Evolutionary conservation across 305 asterid species (phyloP).

Genomic region (Solanum hybrid): DNA sequence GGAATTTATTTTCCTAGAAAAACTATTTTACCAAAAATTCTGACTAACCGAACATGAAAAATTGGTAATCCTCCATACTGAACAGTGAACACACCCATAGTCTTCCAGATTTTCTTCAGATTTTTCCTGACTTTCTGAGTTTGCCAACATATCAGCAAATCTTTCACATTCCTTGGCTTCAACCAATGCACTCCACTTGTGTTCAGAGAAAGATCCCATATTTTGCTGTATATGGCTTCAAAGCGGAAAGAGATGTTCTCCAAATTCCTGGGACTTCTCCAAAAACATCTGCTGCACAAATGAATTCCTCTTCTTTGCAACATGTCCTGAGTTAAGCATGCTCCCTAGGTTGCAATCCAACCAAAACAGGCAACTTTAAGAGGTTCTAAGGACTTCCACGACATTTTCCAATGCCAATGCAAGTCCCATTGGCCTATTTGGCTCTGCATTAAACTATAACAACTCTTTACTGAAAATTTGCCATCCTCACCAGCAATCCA

Average conservation of each 20-base stretch:
- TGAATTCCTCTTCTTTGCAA: background rate
- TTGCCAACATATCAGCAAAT: background rate
- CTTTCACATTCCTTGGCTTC: background rate
- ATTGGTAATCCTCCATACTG: background rate
- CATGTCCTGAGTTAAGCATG: background rate
- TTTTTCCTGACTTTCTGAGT: background rate
- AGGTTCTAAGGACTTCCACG: background rate
- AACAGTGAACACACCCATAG: background rate
- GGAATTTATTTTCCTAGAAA: background rate
- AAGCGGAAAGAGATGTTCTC: background rate
- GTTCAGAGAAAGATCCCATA: background rate
- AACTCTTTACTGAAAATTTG: background rate
- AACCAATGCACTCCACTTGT: background rate
- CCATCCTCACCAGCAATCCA: background rate
- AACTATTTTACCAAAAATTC: background rate
- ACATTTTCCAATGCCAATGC: background rate
- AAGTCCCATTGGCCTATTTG: background rate
- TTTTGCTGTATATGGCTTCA: background rate
- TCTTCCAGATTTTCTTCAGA: background rate
- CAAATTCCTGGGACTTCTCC: background rate
- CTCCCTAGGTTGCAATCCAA: background rate
- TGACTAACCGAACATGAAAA: background rate
- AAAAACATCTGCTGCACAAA: background rate
- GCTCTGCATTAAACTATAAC: background rate
- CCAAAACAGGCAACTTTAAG: background rate